These are phyloP conservation scores for Cucurbita pepo DNA, from an alignment of 306 rosid genomes.

Conservation along the genomic window DNA sequence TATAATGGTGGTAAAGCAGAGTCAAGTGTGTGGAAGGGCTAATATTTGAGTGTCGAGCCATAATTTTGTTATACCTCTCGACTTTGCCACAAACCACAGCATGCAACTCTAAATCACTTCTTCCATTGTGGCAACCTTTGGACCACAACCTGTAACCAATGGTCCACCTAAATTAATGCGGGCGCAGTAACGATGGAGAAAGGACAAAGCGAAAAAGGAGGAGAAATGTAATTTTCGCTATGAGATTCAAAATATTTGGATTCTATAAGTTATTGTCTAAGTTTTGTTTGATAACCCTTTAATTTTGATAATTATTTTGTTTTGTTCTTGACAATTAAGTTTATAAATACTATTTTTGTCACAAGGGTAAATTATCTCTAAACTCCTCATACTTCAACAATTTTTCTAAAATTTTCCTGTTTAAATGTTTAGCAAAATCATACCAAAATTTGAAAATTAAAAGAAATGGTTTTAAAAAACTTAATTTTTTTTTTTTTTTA, in stretches of 20 bases:
- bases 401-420: too few relatives aligned
- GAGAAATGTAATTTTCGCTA: not conserved
- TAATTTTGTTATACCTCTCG: not conserved
- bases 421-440: too few relatives aligned
- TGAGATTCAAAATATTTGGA: not conserved
- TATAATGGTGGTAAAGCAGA: not conserved
- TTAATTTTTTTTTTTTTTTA: too few relatives aligned
- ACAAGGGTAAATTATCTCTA: too few relatives aligned
- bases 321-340: too few relatives aligned
- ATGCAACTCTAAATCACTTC: slow-evolving; percentile 12
- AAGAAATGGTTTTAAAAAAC: too few relatives aligned
- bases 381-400: too few relatives aligned
- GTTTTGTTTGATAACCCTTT: too few relatives aligned
- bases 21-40: not conserved
- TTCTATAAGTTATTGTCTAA: not conserved
- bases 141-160: slow-evolving; percentile 26
- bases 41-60: not conserved
- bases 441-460: too few relatives aligned
- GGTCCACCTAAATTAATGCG: not conserved
- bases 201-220: not conserved
- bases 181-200: not conserved
- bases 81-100: not conserved
- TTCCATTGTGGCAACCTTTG: slow-evolving; percentile 43
- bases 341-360: too few relatives aligned
- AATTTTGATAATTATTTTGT: too few relatives aligned